Conservation (phyloP, 129 eudicot species). For the Chrysanthemum seticuspe region DNA sequence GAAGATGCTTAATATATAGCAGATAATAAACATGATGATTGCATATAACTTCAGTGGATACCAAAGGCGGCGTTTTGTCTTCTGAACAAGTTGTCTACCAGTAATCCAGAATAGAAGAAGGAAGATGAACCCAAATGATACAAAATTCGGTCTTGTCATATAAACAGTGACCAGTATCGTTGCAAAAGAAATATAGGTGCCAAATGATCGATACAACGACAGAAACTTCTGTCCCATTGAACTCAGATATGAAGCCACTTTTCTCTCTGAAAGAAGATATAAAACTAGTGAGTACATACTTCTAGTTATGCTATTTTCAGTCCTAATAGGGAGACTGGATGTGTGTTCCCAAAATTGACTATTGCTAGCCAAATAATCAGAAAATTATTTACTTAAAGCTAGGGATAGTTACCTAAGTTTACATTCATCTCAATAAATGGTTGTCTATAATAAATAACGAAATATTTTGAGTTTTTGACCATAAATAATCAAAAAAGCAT, state of each 20-base stretch:
- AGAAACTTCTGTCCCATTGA: constrained; percentile 48
- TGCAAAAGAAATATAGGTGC: constrained; percentile 48
- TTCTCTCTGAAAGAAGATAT: constrained; percentile 40
- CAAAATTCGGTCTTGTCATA: constrained; percentile 43
- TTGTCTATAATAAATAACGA: background rate
- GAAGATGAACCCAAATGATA: constrained; percentile 52
- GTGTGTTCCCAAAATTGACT: background rate
- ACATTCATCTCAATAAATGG: background rate
- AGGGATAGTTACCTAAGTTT: constrained; percentile 10
- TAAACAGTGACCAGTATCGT: constrained; percentile 47
- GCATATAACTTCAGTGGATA: constrained; percentile 46
- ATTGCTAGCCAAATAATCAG: background rate
- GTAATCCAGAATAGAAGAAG: constrained; percentile 54
- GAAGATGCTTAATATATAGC: constrained; percentile 42
- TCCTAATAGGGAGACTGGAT: background rate
- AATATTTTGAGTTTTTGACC: background rate
- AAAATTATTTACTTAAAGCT: background rate
- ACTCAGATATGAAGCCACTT: constrained; percentile 45
- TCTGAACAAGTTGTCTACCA: constrained; percentile 52
- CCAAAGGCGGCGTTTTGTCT: constrained; percentile 56
- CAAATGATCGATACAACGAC: constrained; percentile 50
- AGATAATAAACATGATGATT: constrained; percentile 32
- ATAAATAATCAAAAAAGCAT: background rate
- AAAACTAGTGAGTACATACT: constrained; percentile 18
- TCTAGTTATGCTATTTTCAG: background rate